These are phyloP conservation scores for Tylopilus balloui DNA, from an alignment of 768 basidiomycete genomes.

Conservation along the genomic window DNA sequence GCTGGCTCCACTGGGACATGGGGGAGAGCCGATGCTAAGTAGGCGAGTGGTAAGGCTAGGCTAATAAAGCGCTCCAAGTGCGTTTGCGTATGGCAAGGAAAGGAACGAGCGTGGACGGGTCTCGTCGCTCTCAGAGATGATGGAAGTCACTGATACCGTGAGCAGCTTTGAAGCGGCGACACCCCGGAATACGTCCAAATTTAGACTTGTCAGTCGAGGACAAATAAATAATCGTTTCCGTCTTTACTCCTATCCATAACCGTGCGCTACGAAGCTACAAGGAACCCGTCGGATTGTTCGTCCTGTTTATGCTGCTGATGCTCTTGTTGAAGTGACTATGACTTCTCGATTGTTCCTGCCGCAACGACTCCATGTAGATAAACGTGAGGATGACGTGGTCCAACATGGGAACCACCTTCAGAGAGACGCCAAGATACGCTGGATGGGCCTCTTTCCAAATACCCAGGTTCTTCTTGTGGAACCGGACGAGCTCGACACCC, in stretches of 20 bases:
- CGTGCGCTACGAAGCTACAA: background rate
- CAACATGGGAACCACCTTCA: conserved; percentile 14
- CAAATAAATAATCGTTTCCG: background rate
- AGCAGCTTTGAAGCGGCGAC: conserved; percentile 19
- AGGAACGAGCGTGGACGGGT: background rate
- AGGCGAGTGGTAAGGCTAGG: background rate
- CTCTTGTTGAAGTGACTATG: background rate
- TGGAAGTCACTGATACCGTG: too few relatives aligned
- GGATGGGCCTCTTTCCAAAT: conserved; percentile 17
- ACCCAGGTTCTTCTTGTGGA: conserved; percentile 23
- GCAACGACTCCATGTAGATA: conserved; percentile 19
- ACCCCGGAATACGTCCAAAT: conserved; percentile 3
- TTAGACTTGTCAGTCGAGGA: conserved; percentile 2
- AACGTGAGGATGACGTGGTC: conserved; percentile 29
- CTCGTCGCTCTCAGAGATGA: conserved; percentile 1
- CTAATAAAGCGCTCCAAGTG: background rate
- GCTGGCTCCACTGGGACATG: conserved; percentile 80
- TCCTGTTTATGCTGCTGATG: background rate
- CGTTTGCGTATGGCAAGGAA: background rate
- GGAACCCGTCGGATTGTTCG: background rate
- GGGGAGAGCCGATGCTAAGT: conserved; percentile 11
- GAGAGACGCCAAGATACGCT: conserved; percentile 22
- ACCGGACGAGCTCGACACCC: conserved; percentile 18
- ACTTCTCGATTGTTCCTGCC: conserved; percentile 1
- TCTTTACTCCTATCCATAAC: background rate